A percentile compares a stretch with the other conserved stretches of the same genome.
phyloP scores from a whole-genome alignment of 148 eudicot species.

The Simmondsia chinensis region DNA sequence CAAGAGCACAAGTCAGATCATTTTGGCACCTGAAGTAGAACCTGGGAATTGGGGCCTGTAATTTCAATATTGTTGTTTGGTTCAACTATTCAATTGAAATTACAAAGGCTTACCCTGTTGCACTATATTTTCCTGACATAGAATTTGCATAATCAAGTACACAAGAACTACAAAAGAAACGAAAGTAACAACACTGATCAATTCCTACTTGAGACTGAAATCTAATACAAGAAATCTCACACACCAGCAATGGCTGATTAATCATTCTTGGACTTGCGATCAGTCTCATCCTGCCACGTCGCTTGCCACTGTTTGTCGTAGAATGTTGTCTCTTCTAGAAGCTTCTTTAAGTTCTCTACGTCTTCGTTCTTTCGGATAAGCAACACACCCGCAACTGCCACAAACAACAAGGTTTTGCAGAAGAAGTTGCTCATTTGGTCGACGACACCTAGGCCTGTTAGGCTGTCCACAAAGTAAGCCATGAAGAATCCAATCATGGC shows the following conservation, averaged over 20 bases:
- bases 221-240: neutral
- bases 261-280: constrained; percentile 21
- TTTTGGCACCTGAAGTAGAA: too few species aligned
- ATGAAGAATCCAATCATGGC: constrained; percentile 99
- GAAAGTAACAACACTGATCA: too few species aligned
- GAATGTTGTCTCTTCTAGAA: constrained; percentile 81
- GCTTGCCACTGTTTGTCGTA: constrained; percentile 99
- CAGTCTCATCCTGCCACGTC: constrained; percentile 76
- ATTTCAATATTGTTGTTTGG: too few species aligned
- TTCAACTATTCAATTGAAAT: too few species aligned
- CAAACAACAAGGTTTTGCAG: constrained; percentile 88
- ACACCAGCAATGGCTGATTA: constrained; percentile 9
- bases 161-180: too few species aligned
- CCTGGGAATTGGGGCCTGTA: too few species aligned
- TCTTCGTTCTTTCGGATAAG: constrained; percentile 86
- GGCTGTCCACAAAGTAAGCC: constrained; percentile 97
- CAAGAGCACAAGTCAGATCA: too few species aligned
- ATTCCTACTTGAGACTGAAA: too few species aligned
- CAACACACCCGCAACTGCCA: constrained; percentile 80
- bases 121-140: too few species aligned
- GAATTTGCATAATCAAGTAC: too few species aligned
- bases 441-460: constrained; percentile 88
- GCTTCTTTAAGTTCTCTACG: constrained; percentile 69
- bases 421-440: constrained; percentile 97
- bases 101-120: too few species aligned